phyloP scores from a whole-genome alignment of 2,329 filamentous ascomycete species.

The Trichophyton equinum region DNA sequence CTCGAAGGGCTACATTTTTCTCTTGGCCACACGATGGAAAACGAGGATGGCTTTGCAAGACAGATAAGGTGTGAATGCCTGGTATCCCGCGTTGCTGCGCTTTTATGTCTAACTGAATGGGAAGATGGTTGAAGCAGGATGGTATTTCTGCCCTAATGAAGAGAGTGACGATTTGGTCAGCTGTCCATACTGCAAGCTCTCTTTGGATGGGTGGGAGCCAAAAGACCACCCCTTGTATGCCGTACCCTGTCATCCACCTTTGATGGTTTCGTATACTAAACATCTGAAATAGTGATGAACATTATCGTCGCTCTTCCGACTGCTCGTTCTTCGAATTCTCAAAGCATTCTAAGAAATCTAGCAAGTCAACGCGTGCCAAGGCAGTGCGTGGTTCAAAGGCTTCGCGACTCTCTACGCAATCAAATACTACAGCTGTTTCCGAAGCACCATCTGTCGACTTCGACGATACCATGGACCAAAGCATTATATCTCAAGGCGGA shows the following conservation, averaged over 20 bases:
- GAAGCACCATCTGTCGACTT: constrained; percentile 33
- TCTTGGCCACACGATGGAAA: constrained; percentile 70
- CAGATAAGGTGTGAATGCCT: constrained; percentile 53
- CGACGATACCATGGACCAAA: constrained; percentile 45
- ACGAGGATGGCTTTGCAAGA: constrained; percentile 79
- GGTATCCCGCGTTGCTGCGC: constrained; percentile 4
- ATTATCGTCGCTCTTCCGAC: constrained; percentile 61
- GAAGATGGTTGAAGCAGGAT: constrained; percentile 79
- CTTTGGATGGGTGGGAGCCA: constrained; percentile 87
- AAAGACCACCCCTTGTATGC: constrained; percentile 75
- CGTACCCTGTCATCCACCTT: constrained; percentile 15
- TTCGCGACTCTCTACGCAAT: constrained; percentile 50
- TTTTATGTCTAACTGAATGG: constrained; percentile 3
- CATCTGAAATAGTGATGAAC: constrained; percentile 55
- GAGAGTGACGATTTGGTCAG: constrained; percentile 82
- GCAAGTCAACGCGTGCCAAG: constrained; percentile 45
- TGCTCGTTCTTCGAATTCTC: constrained; percentile 73
- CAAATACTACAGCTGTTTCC: constrained; percentile 31
- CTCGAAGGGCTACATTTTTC: constrained; percentile 72
- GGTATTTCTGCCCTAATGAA: constrained; percentile 77
- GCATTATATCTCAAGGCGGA: constrained; percentile 37
- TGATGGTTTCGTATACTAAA: constrained; percentile 8
- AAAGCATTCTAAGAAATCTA: constrained; percentile 42
- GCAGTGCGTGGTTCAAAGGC: constrained; percentile 54
- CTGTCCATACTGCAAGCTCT: constrained; percentile 80